Conservation (phyloP, 495 filamentous ascomycete genomes). For the Parathielavia appendiculata region DNA sequence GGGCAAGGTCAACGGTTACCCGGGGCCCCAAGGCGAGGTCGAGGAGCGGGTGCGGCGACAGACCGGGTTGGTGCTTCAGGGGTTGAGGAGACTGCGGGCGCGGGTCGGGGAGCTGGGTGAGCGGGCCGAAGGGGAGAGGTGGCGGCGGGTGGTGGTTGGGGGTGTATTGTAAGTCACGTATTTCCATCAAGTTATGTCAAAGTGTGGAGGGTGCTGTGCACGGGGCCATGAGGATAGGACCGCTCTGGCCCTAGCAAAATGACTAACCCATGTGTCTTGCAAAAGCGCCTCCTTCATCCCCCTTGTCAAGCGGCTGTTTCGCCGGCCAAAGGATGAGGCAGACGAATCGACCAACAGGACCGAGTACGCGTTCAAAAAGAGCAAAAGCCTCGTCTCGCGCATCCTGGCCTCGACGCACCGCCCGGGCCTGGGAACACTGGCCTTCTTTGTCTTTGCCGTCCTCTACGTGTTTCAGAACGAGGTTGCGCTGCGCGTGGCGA, state of each 20-base stretch:
- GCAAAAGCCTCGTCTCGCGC: conserved; percentile 38
- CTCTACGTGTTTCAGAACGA: conserved; percentile 47
- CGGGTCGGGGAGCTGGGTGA: conserved; percentile 32
- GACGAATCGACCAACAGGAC: conserved; percentile 35
- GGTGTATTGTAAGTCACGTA: conserved; percentile 35
- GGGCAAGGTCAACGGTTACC: background rate
- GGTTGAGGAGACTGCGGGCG: conserved; percentile 30
- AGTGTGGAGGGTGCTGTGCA: background rate
- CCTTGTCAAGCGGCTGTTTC: conserved; percentile 39
- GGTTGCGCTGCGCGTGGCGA: conserved; percentile 40
- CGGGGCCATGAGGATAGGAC: background rate
- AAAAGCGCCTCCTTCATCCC: conserved; percentile 38
- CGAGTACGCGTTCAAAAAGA: conserved; percentile 44
- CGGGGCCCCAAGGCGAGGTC: conserved; percentile 5
- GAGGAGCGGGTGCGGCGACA: conserved; percentile 35
- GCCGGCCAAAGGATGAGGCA: conserved; percentile 26
- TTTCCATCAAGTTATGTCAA: background rate
- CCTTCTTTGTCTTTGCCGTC: conserved; percentile 44
- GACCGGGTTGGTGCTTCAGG: conserved; percentile 31
- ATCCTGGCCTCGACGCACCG: conserved; percentile 36
- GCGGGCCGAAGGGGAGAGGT: conserved; percentile 36
- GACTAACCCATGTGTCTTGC: background rate
- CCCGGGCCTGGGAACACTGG: conserved; percentile 39
- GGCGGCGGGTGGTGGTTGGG: conserved; percentile 40
- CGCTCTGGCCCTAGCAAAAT: background rate